Evolutionary conservation across 306 rosid genomes (phyloP).

Genomic region (Neltuma alba): DNA sequence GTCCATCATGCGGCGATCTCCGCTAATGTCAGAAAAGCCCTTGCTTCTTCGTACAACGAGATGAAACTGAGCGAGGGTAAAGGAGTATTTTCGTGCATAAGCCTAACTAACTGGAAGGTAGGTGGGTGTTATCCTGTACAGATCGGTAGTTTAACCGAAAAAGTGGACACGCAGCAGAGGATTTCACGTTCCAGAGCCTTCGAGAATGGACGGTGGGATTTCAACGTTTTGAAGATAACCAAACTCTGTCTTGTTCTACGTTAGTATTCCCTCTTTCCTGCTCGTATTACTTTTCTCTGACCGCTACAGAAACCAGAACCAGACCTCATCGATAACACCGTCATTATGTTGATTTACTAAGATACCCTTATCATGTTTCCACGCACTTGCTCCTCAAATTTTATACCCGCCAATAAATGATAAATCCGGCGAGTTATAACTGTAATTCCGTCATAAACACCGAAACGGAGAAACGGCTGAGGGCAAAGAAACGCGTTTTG

Average conservation of each 20-base stretch:
- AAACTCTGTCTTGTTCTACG: constrained; percentile 18
- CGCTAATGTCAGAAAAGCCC: constrained; percentile 25
- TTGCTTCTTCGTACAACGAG: background rate
- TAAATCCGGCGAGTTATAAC: background rate
- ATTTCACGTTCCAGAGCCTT: constrained; percentile 3
- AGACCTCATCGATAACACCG: constrained; percentile 36
- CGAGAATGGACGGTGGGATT: constrained; percentile 25
- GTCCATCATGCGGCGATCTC: background rate
- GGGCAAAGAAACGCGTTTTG: constrained; percentile 58
- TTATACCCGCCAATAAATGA: constrained; percentile 17
- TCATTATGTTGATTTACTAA: background rate
- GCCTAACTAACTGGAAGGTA: constrained; percentile 46
- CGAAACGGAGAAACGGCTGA: constrained; percentile 42
- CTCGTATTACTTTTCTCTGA: constrained; percentile 24
- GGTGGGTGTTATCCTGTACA: constrained; percentile 36
- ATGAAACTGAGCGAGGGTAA: constrained; percentile 2
- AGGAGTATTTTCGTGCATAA: background rate
- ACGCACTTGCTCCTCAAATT: background rate
- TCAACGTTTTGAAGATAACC: background rate
- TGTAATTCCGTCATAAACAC: constrained; percentile 23
- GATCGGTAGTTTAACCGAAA: constrained; percentile 18
- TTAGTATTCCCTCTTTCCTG: constrained; percentile 36
- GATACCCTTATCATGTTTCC: constrained; percentile 1
- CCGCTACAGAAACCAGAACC: constrained; percentile 31
- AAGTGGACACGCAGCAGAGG: constrained; percentile 4